Conservation (phyloP, 768 basidiomycete genomes). For the Peribolospora kevripleyi region DNA sequence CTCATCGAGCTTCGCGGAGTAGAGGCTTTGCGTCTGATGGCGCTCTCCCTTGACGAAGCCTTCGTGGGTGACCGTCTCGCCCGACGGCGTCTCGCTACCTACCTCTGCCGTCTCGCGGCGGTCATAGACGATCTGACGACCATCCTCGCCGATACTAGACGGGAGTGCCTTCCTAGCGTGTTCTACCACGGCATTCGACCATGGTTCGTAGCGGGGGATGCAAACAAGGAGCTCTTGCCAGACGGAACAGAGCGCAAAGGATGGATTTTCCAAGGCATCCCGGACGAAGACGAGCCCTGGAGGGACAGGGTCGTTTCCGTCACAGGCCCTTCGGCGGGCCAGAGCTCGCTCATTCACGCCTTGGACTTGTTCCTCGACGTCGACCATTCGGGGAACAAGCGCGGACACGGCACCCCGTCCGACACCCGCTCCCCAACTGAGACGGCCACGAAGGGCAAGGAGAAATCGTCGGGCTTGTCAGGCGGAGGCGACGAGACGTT, state of each 20-base stretch:
- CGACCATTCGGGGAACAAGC: constrained; percentile 29
- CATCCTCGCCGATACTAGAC: constrained; percentile 39
- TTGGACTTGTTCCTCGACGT: constrained; percentile 49
- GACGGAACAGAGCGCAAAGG: constrained; percentile 15
- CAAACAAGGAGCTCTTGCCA: too few species aligned
- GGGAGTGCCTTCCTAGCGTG: constrained; percentile 43
- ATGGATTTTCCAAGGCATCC: constrained; percentile 50
- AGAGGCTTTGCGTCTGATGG: constrained; percentile 63
- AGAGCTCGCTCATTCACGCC: constrained; percentile 69
- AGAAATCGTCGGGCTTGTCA: constrained; percentile 1
- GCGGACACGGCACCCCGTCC: not conserved
- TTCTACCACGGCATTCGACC: constrained; percentile 80
- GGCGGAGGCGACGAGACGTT: constrained; percentile 23
- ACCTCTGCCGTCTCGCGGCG: constrained; percentile 35
- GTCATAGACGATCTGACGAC: constrained; percentile 40
- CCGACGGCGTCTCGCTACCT: constrained; percentile 38
- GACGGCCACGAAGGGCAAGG: constrained; percentile 2
- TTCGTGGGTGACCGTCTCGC: constrained; percentile 53
- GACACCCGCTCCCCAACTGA: not conserved
- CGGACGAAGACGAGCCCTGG: constrained; percentile 23
- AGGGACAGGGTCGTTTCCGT: constrained; percentile 17
- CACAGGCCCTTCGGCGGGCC: constrained; percentile 69
- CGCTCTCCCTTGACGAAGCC: constrained; percentile 59
- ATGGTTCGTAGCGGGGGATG: constrained; percentile 70
- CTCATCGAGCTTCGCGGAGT: constrained; percentile 70